Base-by-base conservation (phyloP, 1,284 basidiomycete genomes). In the Cryptococcus sp. region DNA sequence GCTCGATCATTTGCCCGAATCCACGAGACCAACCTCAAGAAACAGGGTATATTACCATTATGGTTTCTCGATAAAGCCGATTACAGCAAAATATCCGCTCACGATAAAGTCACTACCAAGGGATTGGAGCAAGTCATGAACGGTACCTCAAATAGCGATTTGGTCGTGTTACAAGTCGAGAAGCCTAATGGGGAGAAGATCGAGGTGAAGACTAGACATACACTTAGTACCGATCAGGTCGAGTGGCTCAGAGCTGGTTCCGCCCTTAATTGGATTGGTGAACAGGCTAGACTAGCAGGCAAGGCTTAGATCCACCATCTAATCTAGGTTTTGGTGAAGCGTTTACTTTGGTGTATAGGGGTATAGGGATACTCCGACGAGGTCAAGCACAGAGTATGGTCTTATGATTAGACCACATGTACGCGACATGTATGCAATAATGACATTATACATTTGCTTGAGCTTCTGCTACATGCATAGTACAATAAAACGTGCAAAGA, bases 1-100 rank as follows among this genome's bases (percentile, higher is more conserved):
- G 89, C 91, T 0, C 84, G 93, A 37, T 97, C 93, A 3, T 99
- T 99, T 70, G 96, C 96, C 62, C 89, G 96, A 64, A 99, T 99
- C 62, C 96, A 99, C 79, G 93, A 98, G 80, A 97, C 94, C 15
- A 98, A 98, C 79, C 81, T 97, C 61, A 96, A 96, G 89, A 97
- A 97, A 85, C 93, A 97, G 85, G 93, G 93, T 49, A 81, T 97
- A 52, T 82, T 97, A 16, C 94, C 93, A 10, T 81, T 97, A 8
- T 95, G 91, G 88, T 91, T 97, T 69, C 83, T 79, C n/a, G 83
- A 95, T 76, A 91, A 90, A 76, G 79, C 80, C 17, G 91, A 96
- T 77, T 97, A 97, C 76, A 76, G 81, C 47, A 85, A 84, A 53
- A 91, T 97, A 66, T 86, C 85, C 17, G 85, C 92, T 25, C 90